Percentiles rank a stretch among this genome's conserved stretches.
phyloP scores from a whole-genome alignment of 352 stramenopile genomes.

The Pythium aquatile region DNA sequence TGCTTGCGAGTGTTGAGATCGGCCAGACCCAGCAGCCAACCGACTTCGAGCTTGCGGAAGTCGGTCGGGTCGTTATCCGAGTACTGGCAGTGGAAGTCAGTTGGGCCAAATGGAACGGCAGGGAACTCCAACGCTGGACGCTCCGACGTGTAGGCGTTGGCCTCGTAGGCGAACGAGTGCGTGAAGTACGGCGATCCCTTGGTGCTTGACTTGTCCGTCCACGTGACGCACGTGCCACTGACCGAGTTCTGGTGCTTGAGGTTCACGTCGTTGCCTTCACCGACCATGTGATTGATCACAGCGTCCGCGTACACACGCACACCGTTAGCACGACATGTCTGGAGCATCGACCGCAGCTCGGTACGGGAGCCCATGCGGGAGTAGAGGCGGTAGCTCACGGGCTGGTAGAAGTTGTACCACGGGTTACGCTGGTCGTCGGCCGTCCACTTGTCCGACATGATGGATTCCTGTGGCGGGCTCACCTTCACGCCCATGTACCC shows the following conservation, averaged over 20 bases:
- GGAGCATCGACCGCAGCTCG: constrained; percentile 56
- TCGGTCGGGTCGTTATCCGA: constrained; percentile 40
- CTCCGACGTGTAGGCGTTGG: constrained; percentile 42
- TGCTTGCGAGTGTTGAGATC: constrained; percentile 63
- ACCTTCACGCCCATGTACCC: constrained; percentile 73
- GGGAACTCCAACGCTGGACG: constrained; percentile 56
- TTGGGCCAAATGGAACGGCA: constrained; percentile 50
- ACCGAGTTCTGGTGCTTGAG: constrained; percentile 22
- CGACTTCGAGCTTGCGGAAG: constrained; percentile 31
- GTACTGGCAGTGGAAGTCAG: constrained; percentile 67
- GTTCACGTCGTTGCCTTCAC: constrained; percentile 27
- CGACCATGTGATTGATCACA: constrained; percentile 33
- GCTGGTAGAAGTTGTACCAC: constrained; percentile 68
- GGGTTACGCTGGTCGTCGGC: constrained; percentile 46
- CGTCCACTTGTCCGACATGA: constrained; percentile 42
- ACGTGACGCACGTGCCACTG: constrained; percentile 18
- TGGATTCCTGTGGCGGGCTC: constrained; percentile 52
- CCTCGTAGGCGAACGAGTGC: constrained; percentile 38
- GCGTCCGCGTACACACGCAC: constrained; percentile 49
- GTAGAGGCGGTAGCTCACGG: constrained; percentile 59
- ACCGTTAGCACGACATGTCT: constrained; percentile 54
- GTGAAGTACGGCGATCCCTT: constrained; percentile 28
- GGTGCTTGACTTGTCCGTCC: constrained; percentile 23
- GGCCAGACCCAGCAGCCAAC: constrained; percentile 48
- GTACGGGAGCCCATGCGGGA: constrained; percentile 50